Evolutionary conservation across 1,139 yeast genomes (phyloP).

Genomic region (Hyphopichia burtonii): DNA sequence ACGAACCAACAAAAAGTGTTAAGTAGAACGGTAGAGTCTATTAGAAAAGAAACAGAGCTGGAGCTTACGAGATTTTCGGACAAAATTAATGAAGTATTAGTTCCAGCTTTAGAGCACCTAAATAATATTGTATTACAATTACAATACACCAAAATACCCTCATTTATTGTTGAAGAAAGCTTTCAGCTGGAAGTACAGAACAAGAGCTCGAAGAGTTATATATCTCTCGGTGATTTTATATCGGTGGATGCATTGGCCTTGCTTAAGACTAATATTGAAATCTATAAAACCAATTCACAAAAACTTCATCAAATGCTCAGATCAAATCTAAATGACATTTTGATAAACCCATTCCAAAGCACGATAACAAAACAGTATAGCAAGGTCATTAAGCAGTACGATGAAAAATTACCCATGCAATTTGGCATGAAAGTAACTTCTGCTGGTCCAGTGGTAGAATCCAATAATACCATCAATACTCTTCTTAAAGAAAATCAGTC

Average conservation of each 20-base stretch:
- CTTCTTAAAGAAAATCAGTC: constrained; percentile 42
- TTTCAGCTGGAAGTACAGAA: constrained; percentile 3
- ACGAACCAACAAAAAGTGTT: constrained; percentile 16
- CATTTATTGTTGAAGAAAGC: constrained; percentile 17
- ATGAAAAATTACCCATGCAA: constrained; percentile 20
- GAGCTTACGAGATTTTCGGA: background rate
- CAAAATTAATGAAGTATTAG: constrained; percentile 7
- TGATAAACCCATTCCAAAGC: constrained; percentile 14
- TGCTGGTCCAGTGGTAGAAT: constrained; percentile 11
- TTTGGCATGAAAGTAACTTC: constrained; percentile 12
- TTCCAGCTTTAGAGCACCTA: constrained; percentile 24
- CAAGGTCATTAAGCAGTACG: constrained; percentile 19
- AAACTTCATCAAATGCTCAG: constrained; percentile 22
- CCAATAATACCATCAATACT: constrained; percentile 16
- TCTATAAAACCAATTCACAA: constrained; percentile 26
- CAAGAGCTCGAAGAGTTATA: constrained; percentile 4
- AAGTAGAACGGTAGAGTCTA: constrained; percentile 13
- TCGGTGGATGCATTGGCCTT: constrained; percentile 32
- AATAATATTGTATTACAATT: constrained; percentile 25
- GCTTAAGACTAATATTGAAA: constrained; percentile 25
- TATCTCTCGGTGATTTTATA: constrained; percentile 29
- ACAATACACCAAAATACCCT: constrained; percentile 28
- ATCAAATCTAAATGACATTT: constrained; percentile 14
- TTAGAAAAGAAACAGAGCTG: background rate
- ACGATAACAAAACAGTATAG: constrained; percentile 14